A percentile compares a stretch with the other conserved stretches of the same genome.
Evolutionary conservation across 1,284 basidiomycete species (phyloP).

Genomic region (Coniferiporia weirii): DNA sequence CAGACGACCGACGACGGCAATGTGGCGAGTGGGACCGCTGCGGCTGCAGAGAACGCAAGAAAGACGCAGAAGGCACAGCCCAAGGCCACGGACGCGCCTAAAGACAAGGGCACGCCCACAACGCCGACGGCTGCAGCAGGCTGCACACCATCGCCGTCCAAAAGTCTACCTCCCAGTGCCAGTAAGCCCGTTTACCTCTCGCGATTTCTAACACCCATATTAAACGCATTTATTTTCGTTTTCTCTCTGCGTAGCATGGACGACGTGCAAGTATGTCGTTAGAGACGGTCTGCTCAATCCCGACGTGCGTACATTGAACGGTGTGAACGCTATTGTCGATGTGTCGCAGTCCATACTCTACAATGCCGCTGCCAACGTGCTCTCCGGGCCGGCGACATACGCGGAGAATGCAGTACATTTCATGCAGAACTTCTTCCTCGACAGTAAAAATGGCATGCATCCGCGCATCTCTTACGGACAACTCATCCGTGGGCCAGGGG

Average conservation of each 20-base stretch:
- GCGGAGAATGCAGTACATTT: conserved; percentile 39
- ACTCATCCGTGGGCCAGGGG: conserved; percentile 54
- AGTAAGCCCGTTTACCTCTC: conserved; percentile 31
- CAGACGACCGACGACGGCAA: conserved; percentile 23
- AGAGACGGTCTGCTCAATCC: conserved; percentile 64
- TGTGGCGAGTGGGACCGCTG: conserved; percentile 6
- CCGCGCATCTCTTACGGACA: conserved; percentile 67
- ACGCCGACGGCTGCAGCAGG: conserved; percentile 15
- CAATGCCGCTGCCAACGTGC: conserved; percentile 52
- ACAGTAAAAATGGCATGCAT: conserved; percentile 54
- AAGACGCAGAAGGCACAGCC: conserved; percentile 24
- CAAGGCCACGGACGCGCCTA: conserved; percentile 17
- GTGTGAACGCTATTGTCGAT: conserved; percentile 46
- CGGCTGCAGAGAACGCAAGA: conserved; percentile 9
- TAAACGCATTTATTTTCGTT: not conserved
- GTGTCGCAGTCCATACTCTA: conserved; percentile 59
- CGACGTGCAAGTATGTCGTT: conserved; percentile 47
- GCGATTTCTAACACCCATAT: conserved; percentile 11
- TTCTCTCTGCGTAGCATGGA: conserved; percentile 42
- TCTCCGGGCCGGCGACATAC: conserved; percentile 36
- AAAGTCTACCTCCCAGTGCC: conserved; percentile 36
- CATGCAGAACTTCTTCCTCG: conserved; percentile 57
- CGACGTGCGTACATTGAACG: conserved; percentile 51
- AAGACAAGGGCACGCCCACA: conserved; percentile 10
- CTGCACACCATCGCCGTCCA: conserved; percentile 43